These are phyloP conservation scores for Alternaria solani DNA, from an alignment of 2,329 filamentous ascomycete species.

Conservation along the genomic window DNA sequence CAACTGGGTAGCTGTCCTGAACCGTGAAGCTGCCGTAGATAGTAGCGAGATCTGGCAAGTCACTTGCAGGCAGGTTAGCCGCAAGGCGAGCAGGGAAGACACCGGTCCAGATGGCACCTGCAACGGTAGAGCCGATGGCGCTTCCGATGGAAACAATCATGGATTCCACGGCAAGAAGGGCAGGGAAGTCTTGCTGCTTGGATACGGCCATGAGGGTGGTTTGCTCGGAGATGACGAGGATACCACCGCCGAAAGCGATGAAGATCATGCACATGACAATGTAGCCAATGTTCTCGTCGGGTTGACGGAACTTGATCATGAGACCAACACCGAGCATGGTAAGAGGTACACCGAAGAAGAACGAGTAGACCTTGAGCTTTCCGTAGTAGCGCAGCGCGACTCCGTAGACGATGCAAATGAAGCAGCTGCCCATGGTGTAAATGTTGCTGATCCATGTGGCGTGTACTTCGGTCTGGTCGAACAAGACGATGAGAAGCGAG, in stretches of 20 bases:
- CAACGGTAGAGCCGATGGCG: slow-evolving; percentile 60
- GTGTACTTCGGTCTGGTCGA: slow-evolving; percentile 42
- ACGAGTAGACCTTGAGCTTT: slow-evolving; percentile 40
- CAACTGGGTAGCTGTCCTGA: slow-evolving; percentile 63
- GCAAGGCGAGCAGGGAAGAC: slow-evolving; percentile 63
- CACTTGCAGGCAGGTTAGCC: slow-evolving; percentile 55
- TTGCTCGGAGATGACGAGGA: slow-evolving; percentile 46
- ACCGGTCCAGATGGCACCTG: slow-evolving; percentile 70
- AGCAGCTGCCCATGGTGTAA: slow-evolving; percentile 51
- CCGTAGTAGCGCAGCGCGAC: slow-evolving; percentile 40
- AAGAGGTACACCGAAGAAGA: slow-evolving; percentile 43
- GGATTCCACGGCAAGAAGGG: slow-evolving; percentile 58
- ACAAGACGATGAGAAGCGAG: slow-evolving; percentile 52
- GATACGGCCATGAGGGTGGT: slow-evolving; percentile 46
- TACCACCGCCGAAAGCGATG: slow-evolving; percentile 46
- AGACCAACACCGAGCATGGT: slow-evolving; percentile 47
- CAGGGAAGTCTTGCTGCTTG: slow-evolving; percentile 45
- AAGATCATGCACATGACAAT: slow-evolving; percentile 49
- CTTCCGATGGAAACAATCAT: slow-evolving; percentile 67
- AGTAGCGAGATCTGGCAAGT: slow-evolving; percentile 44
- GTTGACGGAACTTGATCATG: slow-evolving; percentile 51
- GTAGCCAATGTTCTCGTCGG: slow-evolving; percentile 45
- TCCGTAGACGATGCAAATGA: slow-evolving; percentile 41
- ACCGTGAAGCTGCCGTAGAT: slow-evolving; percentile 63
- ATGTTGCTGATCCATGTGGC: slow-evolving; percentile 53